These are phyloP conservation scores for Colletotrichum limetticola DNA, from an alignment of 2,329 filamentous ascomycete genomes.

Conservation along the genomic window DNA sequence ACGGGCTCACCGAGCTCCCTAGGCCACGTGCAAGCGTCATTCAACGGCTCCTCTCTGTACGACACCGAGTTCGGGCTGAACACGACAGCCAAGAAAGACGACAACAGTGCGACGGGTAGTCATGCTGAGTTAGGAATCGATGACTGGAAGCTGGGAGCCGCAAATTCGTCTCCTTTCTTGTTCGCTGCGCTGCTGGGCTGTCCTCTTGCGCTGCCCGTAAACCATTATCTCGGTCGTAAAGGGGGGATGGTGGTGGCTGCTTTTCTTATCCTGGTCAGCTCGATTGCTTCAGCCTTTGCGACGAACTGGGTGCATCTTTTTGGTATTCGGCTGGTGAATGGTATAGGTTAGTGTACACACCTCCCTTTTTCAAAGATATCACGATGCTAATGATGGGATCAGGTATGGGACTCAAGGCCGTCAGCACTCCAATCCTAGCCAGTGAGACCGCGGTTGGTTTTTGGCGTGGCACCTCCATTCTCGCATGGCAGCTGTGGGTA, in stretches of 20 bases:
- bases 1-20: background rate
- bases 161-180: constrained; percentile 53
- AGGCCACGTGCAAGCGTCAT: constrained; percentile 55
- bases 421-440: constrained; percentile 58
- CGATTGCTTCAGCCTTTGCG: constrained; percentile 48
- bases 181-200: constrained; percentile 51
- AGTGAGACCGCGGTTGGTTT: constrained; percentile 58
- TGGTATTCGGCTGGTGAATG: constrained; percentile 49
- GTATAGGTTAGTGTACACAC: constrained; percentile 46
- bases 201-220: constrained; percentile 52
- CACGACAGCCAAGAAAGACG: background rate
- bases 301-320: constrained; percentile 47
- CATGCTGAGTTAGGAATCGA: constrained; percentile 31
- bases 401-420: constrained; percentile 61
- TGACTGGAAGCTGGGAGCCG: constrained; percentile 51
- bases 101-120: constrained; percentile 13
- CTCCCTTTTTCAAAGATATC: background rate
- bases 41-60: constrained; percentile 53
- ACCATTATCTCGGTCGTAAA: constrained; percentile 51
- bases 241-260: constrained; percentile 53
- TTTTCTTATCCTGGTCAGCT: constrained; percentile 51
- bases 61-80: constrained; percentile 1
- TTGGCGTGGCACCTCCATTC: constrained; percentile 58
- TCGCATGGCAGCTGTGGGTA: constrained; percentile 59
- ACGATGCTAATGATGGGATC: background rate